Percentiles rank a stretch among this genome's conserved stretches.
phyloP scores from a whole-genome alignment of 176 grass and related monocot species.

The Cocos nucifera region DNA sequence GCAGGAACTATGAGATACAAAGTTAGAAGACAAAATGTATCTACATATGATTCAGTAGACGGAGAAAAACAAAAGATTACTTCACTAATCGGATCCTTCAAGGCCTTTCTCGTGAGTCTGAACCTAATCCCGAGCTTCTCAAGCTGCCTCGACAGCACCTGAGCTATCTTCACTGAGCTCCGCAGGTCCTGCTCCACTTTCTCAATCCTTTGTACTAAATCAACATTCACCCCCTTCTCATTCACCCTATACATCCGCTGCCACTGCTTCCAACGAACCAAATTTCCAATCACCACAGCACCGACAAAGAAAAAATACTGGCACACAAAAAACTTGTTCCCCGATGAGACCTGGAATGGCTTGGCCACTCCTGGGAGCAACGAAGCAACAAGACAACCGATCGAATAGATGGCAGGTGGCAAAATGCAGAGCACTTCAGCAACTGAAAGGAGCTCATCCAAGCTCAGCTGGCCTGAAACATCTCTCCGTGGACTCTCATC shows the following conservation, averaged over 20 bases:
- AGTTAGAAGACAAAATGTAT: too few species aligned
- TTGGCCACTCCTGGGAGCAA: slow-evolving; percentile 18
- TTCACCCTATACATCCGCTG: slow-evolving; percentile 17
- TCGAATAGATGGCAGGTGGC: slow-evolving; percentile 50
- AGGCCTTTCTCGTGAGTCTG: slow-evolving; percentile 47
- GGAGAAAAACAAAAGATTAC: slow-evolving; percentile 25
- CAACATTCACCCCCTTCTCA: slow-evolving; percentile 9
- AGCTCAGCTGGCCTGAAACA: slow-evolving; percentile 12
- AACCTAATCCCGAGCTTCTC: slow-evolving; percentile 75
- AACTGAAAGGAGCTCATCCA: slow-evolving; percentile 38
- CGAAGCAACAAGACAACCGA: slow-evolving; percentile 30
- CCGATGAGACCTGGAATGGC: slow-evolving; percentile 8
- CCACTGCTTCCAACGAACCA: slow-evolving; percentile 60
- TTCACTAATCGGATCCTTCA: slow-evolving; percentile 52
- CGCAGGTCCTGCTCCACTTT: slow-evolving; percentile 53
- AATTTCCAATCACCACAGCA: slow-evolving; percentile 38
- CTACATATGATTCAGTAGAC: too few species aligned
- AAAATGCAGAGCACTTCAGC: slow-evolving; percentile 58
- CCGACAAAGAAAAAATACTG: slow-evolving; percentile 47
- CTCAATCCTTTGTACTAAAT: slow-evolving; percentile 34
- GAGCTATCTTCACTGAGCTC: slow-evolving; percentile 31
- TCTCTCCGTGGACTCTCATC: not conserved
- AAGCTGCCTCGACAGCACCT: slow-evolving; percentile 48
- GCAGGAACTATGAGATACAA: too few species aligned
- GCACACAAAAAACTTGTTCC: slow-evolving; percentile 34